Base-by-base conservation (phyloP, 2,329 filamentous ascomycete species). In the Scedosporium minutisporum region DNA sequence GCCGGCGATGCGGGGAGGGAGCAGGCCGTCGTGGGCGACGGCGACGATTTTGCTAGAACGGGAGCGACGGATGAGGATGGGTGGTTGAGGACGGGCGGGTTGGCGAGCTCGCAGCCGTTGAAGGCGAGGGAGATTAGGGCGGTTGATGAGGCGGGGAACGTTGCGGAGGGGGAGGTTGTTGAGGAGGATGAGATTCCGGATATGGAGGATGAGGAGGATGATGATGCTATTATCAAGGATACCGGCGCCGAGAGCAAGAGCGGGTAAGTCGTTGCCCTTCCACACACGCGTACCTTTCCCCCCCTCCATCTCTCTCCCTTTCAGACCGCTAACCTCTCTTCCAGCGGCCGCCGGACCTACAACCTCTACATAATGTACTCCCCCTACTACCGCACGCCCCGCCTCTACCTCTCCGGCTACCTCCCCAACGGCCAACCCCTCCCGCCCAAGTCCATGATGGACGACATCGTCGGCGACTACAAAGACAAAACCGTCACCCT, bases 311-410 rank as follows among this genome's bases (percentile, higher is more conserved):
- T 4, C 46, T 21, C 3, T 27, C 21, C 42, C 21, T 51, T 6
- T 16, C 21, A 23, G 29, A 33, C 12, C 25, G 38, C 42, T 55
- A 16, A 60, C 23, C 29, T 38, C 25, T 48, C 18, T 60, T 60
- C 61, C 67, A 96, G 91, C 63, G 87, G 90, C 62, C 84, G 90
- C 60, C 89, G 95, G 68, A 96, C 91, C n/a, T 99, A 99, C 76
- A 96, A 90, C 55, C 88, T 99, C 67, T 99, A 99, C 82, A 97
- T 99, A 71, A 95, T 92, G 77, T 99, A 99, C 78, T 91, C 93
- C 4, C 90, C 93, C 44, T 97, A 96, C 80, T 99, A 97, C 78
- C 90, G 91, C 68, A 97, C 95, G 3, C 95, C 95, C 0, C 91
- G 95, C 41, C 85, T 97, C 70, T 99, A 97, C 75, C 86, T 99